These are phyloP conservation scores for Cinchona pubescens DNA, from an alignment of 257 asterid genomes.

Conservation along the genomic window DNA sequence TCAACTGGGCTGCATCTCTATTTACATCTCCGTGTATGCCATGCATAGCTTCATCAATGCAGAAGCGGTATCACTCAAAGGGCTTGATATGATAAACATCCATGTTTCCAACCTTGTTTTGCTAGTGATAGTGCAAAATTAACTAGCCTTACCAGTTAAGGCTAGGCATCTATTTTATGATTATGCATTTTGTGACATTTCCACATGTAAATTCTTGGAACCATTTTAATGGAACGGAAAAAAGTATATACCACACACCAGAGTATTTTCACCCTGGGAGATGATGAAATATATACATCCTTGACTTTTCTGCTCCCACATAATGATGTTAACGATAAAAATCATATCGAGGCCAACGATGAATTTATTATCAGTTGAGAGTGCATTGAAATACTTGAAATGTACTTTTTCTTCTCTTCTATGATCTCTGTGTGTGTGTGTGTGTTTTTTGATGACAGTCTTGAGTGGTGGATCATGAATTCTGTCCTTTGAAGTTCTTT, in stretches of 20 bases:
- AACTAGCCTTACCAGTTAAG: background rate
- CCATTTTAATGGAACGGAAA: background rate
- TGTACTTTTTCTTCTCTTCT: background rate
- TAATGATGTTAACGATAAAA: background rate
- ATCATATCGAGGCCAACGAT: background rate
- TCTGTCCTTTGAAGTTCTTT: background rate
- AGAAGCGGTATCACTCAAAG: background rate
- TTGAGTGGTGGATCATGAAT: background rate
- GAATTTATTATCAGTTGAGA: background rate
- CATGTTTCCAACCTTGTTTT: background rate
- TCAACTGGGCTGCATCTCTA: background rate
- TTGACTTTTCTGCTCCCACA: background rate
- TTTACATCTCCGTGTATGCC: background rate
- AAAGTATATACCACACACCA: background rate
- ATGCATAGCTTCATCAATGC: background rate
- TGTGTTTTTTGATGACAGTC: background rate
- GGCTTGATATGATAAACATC: background rate
- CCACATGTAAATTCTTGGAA: background rate
- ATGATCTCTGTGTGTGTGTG: background rate
- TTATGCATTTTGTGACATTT: background rate
- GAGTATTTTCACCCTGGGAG: background rate
- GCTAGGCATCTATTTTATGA: background rate
- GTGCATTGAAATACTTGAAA: background rate
- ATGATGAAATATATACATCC: background rate
- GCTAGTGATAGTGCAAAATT: background rate